Base-by-base conservation (phyloP, 176 grass and related monocot genomes). In the Aegilops tauschii region DNA sequence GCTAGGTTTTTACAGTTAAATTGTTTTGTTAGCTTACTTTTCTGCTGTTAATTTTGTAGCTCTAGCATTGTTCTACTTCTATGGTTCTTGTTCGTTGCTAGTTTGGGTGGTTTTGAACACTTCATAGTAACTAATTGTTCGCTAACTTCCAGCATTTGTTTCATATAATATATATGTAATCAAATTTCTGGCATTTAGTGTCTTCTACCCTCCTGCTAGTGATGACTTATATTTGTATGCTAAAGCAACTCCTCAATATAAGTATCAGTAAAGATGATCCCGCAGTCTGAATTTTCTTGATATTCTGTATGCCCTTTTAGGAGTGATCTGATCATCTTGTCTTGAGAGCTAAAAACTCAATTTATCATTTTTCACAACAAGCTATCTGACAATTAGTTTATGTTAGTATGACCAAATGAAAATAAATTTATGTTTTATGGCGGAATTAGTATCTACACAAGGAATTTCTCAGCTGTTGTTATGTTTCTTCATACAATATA, bases 141-240 rank as follows among this genome's bases (percentile, higher is more conserved):
- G 25, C 2, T 73, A 10, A 18, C 39, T 71, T 64, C n/a, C 30
- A 50, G 36, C 30, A 18, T 77, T 62, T 29, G 6, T 83, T 82
- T 56, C 31, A 32, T 87, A 4, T 4, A 45, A 16, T 69, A 16
- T 69, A 69, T 82, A 31, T 73, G 35, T 13, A 32, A 82, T 83
- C 36, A 63, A 40, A 70, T 10, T 83, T 77, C 72, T 83, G 73
- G 2, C 74, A 64, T 64, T 42, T 83, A 44, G 65, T 59, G 20
- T 79, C 21, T 79, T 82, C 31, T 73, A 29, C 5, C 34, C 14
- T 63, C 9, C 25, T 65, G 17, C 36, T 74, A 29, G 39, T 34
- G 65, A 12, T 67, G 61, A 18, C 11, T 36, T 85, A 8, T 56
- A 34, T 34, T 34, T 34, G 32, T 34, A 34, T 34, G 34, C 40